Conservation (phyloP, 2,329 filamentous ascomycete species). For the Bipolaris oryzae region DNA sequence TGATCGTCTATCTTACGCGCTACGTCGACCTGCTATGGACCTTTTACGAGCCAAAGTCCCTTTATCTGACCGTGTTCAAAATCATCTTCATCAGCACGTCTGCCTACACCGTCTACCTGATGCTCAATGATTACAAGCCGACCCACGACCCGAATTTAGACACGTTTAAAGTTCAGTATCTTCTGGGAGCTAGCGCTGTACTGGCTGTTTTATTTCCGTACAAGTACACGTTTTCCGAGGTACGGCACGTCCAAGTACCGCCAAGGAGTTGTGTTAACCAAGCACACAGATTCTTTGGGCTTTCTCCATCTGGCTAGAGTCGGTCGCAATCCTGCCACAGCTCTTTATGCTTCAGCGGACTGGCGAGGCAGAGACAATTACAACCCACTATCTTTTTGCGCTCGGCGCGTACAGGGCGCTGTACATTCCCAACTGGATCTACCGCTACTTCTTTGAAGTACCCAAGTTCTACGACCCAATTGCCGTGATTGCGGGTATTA, state of each 20-base stretch:
- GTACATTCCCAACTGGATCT: slow-evolving; percentile 99
- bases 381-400: slow-evolving; percentile 95
- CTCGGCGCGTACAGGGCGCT: slow-evolving; percentile 88
- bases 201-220: slow-evolving; percentile 85
- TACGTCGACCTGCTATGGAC: slow-evolving; percentile 91
- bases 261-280: slow-evolving; percentile 15
- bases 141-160: slow-evolving; percentile 97
- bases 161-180: slow-evolving; percentile 95
- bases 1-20: slow-evolving; percentile 90
- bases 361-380: slow-evolving; percentile 98
- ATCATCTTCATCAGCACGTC: slow-evolving; percentile 90
- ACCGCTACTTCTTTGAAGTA: slow-evolving; percentile 79
- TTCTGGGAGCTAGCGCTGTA: slow-evolving; percentile 79
- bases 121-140: slow-evolving; percentile 96
- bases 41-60: slow-evolving; percentile 67
- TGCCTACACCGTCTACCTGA: slow-evolving; percentile 94
- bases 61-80: slow-evolving; percentile 96
- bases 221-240: slow-evolving; percentile 76
- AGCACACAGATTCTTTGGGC: slow-evolving; percentile 83
- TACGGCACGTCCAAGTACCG: slow-evolving; percentile 30
- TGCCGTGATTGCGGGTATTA: slow-evolving; percentile 82
- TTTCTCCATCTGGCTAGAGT: slow-evolving; percentile 97
- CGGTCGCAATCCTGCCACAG: slow-evolving; percentile 94
- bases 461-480: slow-evolving; percentile 77
- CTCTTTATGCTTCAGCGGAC: slow-evolving; percentile 98